Percentiles rank a stretch among this genome's conserved stretches.
phyloP scores from a whole-genome alignment of 352 stramenopile species.

The Pythium sukuiense region DNA sequence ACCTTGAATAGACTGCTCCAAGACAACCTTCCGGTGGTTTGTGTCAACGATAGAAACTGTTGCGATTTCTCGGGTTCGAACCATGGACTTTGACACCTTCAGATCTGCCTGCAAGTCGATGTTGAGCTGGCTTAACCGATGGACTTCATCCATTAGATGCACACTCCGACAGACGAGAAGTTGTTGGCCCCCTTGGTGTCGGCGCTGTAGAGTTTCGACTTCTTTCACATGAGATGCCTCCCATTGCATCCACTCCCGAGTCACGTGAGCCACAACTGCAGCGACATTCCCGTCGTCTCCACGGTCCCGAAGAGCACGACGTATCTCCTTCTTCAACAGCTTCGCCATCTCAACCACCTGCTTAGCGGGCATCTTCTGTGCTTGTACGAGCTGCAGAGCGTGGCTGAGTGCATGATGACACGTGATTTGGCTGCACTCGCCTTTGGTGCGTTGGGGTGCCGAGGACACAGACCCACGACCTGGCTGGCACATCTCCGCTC shows the following conservation, averaged over 20 bases:
- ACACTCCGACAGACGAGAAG: neutral
- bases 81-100: neutral
- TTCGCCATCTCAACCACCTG: neutral
- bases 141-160: constrained; percentile 12
- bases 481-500: neutral
- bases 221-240: constrained; percentile 11
- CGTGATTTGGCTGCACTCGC: constrained; percentile 1
- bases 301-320: constrained; percentile 7
- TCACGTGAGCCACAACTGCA: neutral
- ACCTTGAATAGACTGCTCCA: constrained; percentile 16
- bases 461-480: neutral
- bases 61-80: neutral
- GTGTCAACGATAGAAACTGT: neutral
- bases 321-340: constrained; percentile 11
- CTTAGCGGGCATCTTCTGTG: neutral
- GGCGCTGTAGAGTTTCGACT: neutral
- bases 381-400: constrained; percentile 1
- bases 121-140: constrained; percentile 10
- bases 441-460: neutral
- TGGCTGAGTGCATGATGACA: constrained; percentile 8
- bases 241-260: constrained; percentile 18
- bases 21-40: constrained; percentile 7
- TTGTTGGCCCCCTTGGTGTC: neutral
- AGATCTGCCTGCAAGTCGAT: constrained; percentile 15
- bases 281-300: neutral